Percentiles rank a stretch among this genome's conserved stretches.
These are phyloP conservation scores for Entomortierella beljakovae DNA, from an alignment of 192 early-diverging fungal species.

Conservation along the genomic window DNA sequence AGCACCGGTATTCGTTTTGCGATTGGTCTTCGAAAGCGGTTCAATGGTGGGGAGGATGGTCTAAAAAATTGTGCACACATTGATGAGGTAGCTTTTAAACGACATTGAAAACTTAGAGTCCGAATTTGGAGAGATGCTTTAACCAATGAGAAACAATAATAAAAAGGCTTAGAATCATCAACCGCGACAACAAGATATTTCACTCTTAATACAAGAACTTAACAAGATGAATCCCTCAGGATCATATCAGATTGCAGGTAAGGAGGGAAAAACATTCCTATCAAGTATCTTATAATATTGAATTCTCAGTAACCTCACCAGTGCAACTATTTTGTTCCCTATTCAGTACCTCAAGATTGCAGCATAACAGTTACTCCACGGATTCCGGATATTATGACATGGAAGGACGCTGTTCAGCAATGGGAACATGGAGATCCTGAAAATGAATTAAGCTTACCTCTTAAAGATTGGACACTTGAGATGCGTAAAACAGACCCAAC, in stretches of 20 bases:
- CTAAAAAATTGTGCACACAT: neutral
- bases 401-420: constrained; percentile 9
- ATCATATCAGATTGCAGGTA: neutral
- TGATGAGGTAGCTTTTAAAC: constrained; percentile 15
- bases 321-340: neutral
- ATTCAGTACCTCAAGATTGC: too few relatives aligned
- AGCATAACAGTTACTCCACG: neutral
- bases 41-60: constrained; percentile 32
- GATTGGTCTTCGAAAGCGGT: constrained; percentile 24
- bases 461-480: constrained; percentile 1
- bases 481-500: constrained; percentile 12
- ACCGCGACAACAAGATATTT: neutral
- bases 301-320: neutral
- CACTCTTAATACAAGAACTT: too few relatives aligned
- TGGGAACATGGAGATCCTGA: constrained; percentile 11
- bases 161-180: neutral
- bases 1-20: constrained; percentile 8
- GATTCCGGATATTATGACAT: neutral
- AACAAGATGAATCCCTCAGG: neutral
- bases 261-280: neutral
- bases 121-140: constrained; percentile 11
- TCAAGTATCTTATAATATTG: neutral
- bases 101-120: constrained; percentile 1
- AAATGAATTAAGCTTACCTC: constrained; percentile 4
- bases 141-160: neutral